phyloP scores from a whole-genome alignment of 2,329 filamentous ascomycete species.

The Tolypocladium amazonense region DNA sequence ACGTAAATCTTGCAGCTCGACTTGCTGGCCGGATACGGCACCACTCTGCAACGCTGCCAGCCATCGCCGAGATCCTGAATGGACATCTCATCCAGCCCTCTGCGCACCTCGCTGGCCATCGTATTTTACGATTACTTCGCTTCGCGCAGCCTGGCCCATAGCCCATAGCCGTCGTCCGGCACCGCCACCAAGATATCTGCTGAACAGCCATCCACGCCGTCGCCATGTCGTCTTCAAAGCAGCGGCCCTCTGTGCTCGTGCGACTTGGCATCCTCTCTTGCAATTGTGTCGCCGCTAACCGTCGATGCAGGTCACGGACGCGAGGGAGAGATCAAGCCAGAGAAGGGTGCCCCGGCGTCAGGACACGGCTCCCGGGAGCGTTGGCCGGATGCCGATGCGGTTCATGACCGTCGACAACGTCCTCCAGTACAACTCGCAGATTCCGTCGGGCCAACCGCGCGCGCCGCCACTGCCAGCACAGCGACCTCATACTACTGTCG shows the following conservation, averaged over 20 bases:
- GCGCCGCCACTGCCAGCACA: slow-evolving; percentile 47
- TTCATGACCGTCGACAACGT: slow-evolving; percentile 91
- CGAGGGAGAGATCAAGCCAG: slow-evolving; percentile 23
- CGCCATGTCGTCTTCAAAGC: slow-evolving; percentile 36
- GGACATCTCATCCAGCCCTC: background rate
- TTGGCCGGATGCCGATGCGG: slow-evolving; percentile 43
- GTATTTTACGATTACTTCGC: background rate
- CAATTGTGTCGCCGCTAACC: slow-evolving; percentile 5
- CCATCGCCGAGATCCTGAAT: background rate
- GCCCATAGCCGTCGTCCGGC: background rate
- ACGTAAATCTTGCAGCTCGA: background rate
- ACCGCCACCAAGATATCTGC: background rate
- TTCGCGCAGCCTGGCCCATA: background rate
- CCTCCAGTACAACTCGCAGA: slow-evolving; percentile 85
- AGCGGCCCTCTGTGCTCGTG: slow-evolving; percentile 53
- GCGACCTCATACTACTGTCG: slow-evolving; percentile 10
- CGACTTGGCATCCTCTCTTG: slow-evolving; percentile 7
- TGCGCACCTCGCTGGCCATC: background rate
- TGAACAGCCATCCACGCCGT: background rate
- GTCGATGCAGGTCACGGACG: slow-evolving; percentile 24
- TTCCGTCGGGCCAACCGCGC: slow-evolving; percentile 86
- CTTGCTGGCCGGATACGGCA: background rate
- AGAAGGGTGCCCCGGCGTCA: slow-evolving; percentile 22
- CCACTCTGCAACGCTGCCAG: background rate
- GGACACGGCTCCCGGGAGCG: slow-evolving; percentile 17